Conservation (phyloP, 2,329 filamentous ascomycete species). For the Arthroderma sp. region DNA sequence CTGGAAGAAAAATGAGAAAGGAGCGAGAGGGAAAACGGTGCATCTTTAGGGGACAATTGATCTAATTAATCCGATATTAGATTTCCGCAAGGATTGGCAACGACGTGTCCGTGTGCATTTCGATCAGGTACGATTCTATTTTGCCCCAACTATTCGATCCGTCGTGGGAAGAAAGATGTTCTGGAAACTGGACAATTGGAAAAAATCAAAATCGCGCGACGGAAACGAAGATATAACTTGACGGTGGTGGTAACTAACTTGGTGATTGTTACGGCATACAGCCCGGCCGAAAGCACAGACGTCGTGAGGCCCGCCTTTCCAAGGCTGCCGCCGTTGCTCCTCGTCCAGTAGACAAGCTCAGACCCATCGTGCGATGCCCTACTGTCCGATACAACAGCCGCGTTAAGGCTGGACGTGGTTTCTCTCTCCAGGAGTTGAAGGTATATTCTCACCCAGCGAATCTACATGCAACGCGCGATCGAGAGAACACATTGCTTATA, state of each 20-base stretch:
- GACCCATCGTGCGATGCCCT: constrained; percentile 93
- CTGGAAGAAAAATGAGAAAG: background rate
- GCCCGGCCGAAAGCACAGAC: constrained; percentile 91
- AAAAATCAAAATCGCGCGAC: background rate
- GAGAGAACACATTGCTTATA: constrained; percentile 12
- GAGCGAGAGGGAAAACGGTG: background rate
- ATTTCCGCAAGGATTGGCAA: constrained; percentile 99
- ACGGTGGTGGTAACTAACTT: constrained; percentile 2
- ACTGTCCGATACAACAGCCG: constrained; percentile 99
- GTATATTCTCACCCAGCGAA: constrained; percentile 39
- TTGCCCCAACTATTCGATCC: constrained; percentile 21
- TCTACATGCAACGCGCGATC: constrained; percentile 1
- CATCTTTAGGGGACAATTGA: background rate
- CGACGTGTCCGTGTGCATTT: constrained; percentile 98
- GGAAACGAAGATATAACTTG: background rate
- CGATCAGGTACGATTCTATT: constrained; percentile 69
- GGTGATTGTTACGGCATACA: constrained; percentile 30
- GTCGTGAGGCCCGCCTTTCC: constrained; percentile 77
- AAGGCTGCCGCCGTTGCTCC: constrained; percentile 95
- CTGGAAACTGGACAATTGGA: background rate
- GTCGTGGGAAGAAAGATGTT: background rate
- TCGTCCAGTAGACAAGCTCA: constrained; percentile 91
- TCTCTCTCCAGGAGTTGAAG: constrained; percentile 96
- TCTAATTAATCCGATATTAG: constrained; percentile 35
- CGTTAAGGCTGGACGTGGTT: constrained; percentile 90